A percentile compares a stretch with the other conserved stretches of the same genome.
These are phyloP conservation scores for Penicillium sp. DNA, from an alignment of 2,329 filamentous ascomycete species.

Conservation along the genomic window DNA sequence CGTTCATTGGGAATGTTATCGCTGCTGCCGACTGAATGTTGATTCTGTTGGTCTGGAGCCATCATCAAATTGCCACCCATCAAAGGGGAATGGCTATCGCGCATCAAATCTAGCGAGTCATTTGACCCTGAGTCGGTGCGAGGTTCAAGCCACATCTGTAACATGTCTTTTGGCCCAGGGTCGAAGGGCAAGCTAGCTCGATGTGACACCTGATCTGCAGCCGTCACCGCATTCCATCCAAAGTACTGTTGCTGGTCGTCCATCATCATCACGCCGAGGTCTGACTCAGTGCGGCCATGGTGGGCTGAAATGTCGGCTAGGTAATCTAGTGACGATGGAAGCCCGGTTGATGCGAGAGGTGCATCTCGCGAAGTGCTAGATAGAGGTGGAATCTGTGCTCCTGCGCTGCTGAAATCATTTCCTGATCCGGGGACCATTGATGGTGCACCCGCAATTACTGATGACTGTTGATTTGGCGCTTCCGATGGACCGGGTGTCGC, in stretches of 20 bases:
- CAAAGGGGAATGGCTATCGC: conserved; percentile 25
- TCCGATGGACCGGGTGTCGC: conserved; percentile 21
- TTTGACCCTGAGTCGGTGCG: conserved; percentile 31
- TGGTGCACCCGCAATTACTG: conserved; percentile 13
- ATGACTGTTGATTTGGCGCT: conserved; percentile 29
- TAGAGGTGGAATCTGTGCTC: conserved; percentile 15
- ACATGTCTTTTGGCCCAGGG: conserved; percentile 30
- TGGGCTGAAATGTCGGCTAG: conserved; percentile 39
- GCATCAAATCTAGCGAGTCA: conserved; percentile 31
- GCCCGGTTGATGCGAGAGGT: conserved; percentile 30
- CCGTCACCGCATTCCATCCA: conserved; percentile 30
- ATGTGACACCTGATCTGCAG: conserved; percentile 23
- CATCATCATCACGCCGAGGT: conserved; percentile 28
- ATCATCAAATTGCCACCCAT: conserved; percentile 22
- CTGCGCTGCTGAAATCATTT: conserved; percentile 12
- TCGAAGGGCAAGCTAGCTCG: conserved; percentile 16
- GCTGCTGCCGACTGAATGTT: conserved; percentile 22
- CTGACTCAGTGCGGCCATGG: conserved; percentile 31
- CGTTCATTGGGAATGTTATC: conserved; percentile 41
- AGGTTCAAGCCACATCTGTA: conserved; percentile 39
- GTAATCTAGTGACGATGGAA: conserved; percentile 41
- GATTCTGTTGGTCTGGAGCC: conserved; percentile 25
- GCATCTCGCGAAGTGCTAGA: conserved; percentile 24
- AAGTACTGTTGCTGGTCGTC: conserved; percentile 33
- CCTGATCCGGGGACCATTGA: conserved; percentile 9